A percentile compares a stretch with the other conserved stretches of the same genome.
Evolutionary conservation across 2,329 filamentous ascomycete species (phyloP).

Genomic region (Ophiosphaerella narmari): DNA sequence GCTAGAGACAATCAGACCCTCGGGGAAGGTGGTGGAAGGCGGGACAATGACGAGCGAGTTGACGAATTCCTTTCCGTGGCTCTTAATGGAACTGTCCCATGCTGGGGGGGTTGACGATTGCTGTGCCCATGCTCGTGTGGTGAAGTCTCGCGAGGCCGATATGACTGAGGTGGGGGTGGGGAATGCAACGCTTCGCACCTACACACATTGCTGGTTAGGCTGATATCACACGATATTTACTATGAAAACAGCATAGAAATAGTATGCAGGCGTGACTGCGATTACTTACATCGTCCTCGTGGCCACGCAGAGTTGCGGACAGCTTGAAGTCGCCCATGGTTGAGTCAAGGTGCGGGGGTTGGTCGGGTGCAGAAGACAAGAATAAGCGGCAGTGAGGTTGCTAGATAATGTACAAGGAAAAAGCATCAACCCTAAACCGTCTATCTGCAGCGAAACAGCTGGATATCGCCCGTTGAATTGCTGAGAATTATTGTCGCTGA

Average conservation of each 20-base stretch:
- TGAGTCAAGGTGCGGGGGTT: constrained; percentile 27
- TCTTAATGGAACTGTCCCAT: constrained; percentile 79
- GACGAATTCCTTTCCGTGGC: constrained; percentile 82
- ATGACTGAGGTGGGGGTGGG: constrained; percentile 73
- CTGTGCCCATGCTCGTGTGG: constrained; percentile 83
- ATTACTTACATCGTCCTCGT: constrained; percentile 81
- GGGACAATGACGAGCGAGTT: constrained; percentile 81
- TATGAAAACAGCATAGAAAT: neutral
- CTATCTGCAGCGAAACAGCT: neutral
- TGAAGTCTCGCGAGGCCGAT: constrained; percentile 89
- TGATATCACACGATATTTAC: neutral
- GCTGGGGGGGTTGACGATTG: constrained; percentile 66
- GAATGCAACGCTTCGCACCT: constrained; percentile 89
- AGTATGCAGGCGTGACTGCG: neutral
- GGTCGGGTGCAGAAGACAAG: constrained; percentile 14
- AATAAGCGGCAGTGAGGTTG: constrained; percentile 10
- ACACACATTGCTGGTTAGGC: constrained; percentile 1
- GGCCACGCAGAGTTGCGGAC: constrained; percentile 84
- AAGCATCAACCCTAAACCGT: constrained; percentile 8
- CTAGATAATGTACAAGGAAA: constrained; percentile 3
- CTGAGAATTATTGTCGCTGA: constrained; percentile 1
- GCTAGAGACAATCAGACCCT: constrained; percentile 83
- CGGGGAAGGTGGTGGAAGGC: constrained; percentile 68
- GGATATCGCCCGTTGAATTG: neutral
- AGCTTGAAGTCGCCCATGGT: constrained; percentile 86